These are phyloP conservation scores for Didymella lethalis DNA, from an alignment of 2,329 filamentous ascomycete species.

Conservation along the genomic window DNA sequence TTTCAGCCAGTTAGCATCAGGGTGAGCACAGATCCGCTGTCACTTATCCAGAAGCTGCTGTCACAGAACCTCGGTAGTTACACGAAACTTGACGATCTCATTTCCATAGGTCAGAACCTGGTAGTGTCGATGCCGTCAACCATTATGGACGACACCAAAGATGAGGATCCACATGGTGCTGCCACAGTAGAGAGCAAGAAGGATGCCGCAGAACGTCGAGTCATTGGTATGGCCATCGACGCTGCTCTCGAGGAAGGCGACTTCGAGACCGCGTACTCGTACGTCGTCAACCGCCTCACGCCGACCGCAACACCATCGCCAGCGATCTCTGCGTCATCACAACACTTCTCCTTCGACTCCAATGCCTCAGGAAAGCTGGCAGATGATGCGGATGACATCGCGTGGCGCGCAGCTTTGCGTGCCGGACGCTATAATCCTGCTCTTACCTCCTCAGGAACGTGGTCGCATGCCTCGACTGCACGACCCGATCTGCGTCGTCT, in stretches of 20 bases:
- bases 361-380: slow-evolving; percentile 21
- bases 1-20: slow-evolving; percentile 80
- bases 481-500: slow-evolving; percentile 69
- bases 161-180: slow-evolving; percentile 49
- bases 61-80: slow-evolving; percentile 79
- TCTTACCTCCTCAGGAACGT: slow-evolving; percentile 49
- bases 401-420: slow-evolving; percentile 79
- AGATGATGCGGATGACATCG: slow-evolving; percentile 67
- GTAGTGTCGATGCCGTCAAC: slow-evolving; percentile 53
- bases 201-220: slow-evolving; percentile 66
- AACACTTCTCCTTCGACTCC: slow-evolving; percentile 33
- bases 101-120: slow-evolving; percentile 73
- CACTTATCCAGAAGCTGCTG: slow-evolving; percentile 74
- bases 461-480: slow-evolving; percentile 56
- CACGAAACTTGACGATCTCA: slow-evolving; percentile 75
- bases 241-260: slow-evolving; percentile 78
- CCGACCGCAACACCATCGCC: slow-evolving; percentile 38
- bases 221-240: slow-evolving; percentile 82
- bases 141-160: slow-evolving; percentile 58
- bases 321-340: slow-evolving; percentile 33
- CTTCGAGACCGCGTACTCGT: slow-evolving; percentile 88
- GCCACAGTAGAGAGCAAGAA: slow-evolving; percentile 43
- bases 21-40: slow-evolving; percentile 77
- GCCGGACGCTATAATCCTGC: slow-evolving; percentile 73
- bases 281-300: slow-evolving; percentile 73